phyloP scores from a whole-genome alignment of 257 asterid genomes.

The Buddleja alternifolia region DNA sequence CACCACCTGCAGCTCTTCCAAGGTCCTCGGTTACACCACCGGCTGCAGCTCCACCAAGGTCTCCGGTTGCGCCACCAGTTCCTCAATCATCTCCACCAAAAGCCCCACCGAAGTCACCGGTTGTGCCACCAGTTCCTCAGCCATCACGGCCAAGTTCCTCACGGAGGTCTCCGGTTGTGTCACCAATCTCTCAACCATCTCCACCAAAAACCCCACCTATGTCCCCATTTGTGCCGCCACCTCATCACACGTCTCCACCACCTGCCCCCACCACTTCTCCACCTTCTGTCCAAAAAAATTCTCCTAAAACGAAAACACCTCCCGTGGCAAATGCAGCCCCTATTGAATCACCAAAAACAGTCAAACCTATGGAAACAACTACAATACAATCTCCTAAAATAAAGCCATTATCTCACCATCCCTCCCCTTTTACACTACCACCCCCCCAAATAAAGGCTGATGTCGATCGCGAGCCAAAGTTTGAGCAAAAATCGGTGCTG shows the following conservation, averaged over 20 bases:
- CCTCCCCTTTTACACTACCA: conserved; percentile 51
- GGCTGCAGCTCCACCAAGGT: conserved; percentile 24
- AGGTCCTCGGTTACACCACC: conserved; percentile 20
- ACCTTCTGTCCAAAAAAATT: conserved; percentile 1
- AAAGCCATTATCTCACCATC: conserved; percentile 38
- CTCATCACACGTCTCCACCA: no score
- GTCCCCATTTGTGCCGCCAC: conserved; percentile 22
- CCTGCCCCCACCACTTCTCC: conserved; percentile 30
- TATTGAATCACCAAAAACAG: conserved; percentile 30
- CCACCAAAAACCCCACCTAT: no score
- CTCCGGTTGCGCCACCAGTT: conserved; percentile 12
- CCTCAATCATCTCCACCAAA: conserved; percentile 6
- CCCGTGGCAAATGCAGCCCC: conserved; percentile 17
- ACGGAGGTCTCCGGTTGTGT: background rate
- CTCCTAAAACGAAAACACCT: conserved; percentile 33
- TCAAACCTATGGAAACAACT: conserved; percentile 24
- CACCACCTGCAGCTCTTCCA: conserved; percentile 14
- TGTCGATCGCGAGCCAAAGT: conserved; percentile 30
- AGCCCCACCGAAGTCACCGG: no score
- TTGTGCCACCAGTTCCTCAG: conserved; percentile 2
- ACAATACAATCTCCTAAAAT: conserved; percentile 33
- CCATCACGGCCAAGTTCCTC: conserved; percentile 3
- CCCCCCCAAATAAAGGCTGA: conserved; percentile 38
- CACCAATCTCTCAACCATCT: background rate
- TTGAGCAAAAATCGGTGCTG: conserved; percentile 40